A percentile compares a stretch with the other conserved stretches of the same genome.
phyloP scores from a whole-genome alignment of 2,329 filamentous ascomycete species.

The Chalaropsis thielavioides region DNA sequence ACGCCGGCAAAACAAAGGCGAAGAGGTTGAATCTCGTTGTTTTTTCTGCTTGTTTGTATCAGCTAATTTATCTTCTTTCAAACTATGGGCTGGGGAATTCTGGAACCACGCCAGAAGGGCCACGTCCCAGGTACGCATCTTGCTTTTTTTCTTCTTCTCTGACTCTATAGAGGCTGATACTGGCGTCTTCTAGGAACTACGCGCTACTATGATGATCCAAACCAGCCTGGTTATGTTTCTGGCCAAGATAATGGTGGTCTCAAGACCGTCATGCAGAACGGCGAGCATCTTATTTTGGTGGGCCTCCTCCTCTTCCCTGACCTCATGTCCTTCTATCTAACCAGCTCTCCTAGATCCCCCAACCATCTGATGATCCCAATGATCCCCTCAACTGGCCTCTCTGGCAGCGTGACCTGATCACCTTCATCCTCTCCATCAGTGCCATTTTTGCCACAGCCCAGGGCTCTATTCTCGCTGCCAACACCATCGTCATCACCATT shows the following conservation, averaged over 20 bases:
- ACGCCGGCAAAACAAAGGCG: background rate
- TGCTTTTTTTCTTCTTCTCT: slow-evolving; percentile 17
- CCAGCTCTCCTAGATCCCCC: slow-evolving; percentile 40
- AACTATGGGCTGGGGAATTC: slow-evolving; percentile 46
- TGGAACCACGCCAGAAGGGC: slow-evolving; percentile 50
- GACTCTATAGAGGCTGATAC: background rate
- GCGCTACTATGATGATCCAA: slow-evolving; percentile 48
- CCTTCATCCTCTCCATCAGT: slow-evolving; percentile 60
- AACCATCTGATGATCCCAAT: slow-evolving; percentile 81
- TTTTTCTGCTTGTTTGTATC: background rate
- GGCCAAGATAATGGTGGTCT: slow-evolving; percentile 31
- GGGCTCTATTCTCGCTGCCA: slow-evolving; percentile 75
- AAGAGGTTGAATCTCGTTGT: background rate
- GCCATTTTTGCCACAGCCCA: slow-evolving; percentile 74
- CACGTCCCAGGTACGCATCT: slow-evolving; percentile 54
- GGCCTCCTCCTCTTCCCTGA: slow-evolving; percentile 16
- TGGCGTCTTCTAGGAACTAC: slow-evolving; percentile 37
- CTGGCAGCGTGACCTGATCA: slow-evolving; percentile 71
- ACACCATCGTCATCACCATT: slow-evolving; percentile 63
- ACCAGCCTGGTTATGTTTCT: slow-evolving; percentile 31
- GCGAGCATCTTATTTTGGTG: slow-evolving; percentile 61
- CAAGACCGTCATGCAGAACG: slow-evolving; percentile 58
- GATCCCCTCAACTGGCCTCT: slow-evolving; percentile 78
- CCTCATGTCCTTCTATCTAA: background rate
- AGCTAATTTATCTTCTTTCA: background rate